Conservation (phyloP, 2,329 filamentous ascomycete species). For the Colletotrichum magnum region DNA sequence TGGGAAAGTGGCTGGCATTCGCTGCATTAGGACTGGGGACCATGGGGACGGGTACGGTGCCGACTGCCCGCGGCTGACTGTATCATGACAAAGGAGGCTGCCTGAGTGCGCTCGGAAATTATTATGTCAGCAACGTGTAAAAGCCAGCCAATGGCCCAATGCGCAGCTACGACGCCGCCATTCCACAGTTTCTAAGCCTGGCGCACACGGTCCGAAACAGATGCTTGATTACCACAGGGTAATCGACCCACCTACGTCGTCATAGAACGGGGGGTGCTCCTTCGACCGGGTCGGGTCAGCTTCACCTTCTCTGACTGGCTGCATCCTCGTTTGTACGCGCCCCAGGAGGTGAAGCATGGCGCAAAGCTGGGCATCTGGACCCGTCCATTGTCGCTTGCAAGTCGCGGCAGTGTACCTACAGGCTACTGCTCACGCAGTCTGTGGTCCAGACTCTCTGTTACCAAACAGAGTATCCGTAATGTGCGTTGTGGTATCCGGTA, state of each 20-base stretch:
- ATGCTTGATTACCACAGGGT: slow-evolving; percentile 7
- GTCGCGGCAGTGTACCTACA: slow-evolving; percentile 9
- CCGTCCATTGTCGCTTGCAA: slow-evolving; percentile 14
- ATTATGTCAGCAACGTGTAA: neutral
- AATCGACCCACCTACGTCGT: slow-evolving; percentile 14
- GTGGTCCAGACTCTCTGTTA: neutral
- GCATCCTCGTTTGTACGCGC: slow-evolving; percentile 14
- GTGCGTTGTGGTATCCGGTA: too few species aligned
- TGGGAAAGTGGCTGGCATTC: neutral
- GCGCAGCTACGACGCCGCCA: too few species aligned
- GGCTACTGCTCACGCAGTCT: neutral
- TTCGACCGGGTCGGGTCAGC: slow-evolving; percentile 31
- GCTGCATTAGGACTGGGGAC: neutral
- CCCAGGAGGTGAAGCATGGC: slow-evolving; percentile 24
- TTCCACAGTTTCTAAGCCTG: neutral
- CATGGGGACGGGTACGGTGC: neutral
- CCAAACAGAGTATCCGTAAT: too few species aligned
- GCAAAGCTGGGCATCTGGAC: slow-evolving; percentile 22
- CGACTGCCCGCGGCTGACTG: neutral
- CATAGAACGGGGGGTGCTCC: slow-evolving; percentile 30
- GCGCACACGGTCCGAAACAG: neutral
- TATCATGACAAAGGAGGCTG: slow-evolving; percentile 2
- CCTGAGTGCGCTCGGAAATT: too few species aligned
- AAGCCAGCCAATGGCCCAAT: too few species aligned
- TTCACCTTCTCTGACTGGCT: slow-evolving; percentile 17